phyloP scores from a whole-genome alignment of 1,284 basidiomycete genomes.

The Sparassis latifolia region DNA sequence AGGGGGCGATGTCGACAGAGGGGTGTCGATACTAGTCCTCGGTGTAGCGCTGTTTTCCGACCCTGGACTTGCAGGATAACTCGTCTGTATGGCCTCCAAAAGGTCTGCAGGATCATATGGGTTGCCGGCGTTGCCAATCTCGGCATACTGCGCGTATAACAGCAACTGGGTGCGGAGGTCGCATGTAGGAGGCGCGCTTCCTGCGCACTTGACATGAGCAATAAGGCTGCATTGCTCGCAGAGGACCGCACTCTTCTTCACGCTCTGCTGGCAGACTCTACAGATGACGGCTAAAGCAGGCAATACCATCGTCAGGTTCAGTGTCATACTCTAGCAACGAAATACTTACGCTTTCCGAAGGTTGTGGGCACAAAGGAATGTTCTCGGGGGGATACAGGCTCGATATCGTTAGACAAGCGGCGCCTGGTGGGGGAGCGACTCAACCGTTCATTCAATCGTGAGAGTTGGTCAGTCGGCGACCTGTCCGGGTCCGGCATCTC shows the following conservation, averaged over 20 bases:
- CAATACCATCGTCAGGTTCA: constrained; percentile 9
- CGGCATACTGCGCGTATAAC: constrained; percentile 66
- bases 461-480: constrained; percentile 31
- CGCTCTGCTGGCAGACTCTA: constrained; percentile 73
- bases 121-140: constrained; percentile 49
- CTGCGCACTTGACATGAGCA: constrained; percentile 75
- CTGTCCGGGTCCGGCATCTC: constrained; percentile 42
- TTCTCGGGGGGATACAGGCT: constrained; percentile 50
- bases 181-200: constrained; percentile 72
- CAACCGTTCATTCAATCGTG: constrained; percentile 16
- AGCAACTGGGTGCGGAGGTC: constrained; percentile 75
- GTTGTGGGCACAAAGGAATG: constrained; percentile 90
- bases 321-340: constrained; percentile 3
- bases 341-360: constrained; percentile 79
- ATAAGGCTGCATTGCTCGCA: constrained; percentile 90
- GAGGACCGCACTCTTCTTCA: constrained; percentile 84
- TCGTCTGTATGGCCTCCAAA: constrained; percentile 33
- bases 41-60: constrained; percentile 47
- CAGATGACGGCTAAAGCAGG: constrained; percentile 69
- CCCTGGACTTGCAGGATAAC: constrained; percentile 23
- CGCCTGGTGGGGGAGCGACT: constrained; percentile 19
- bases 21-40: constrained; percentile 45
- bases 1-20: constrained; percentile 23
- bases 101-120: constrained; percentile 48
- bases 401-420: constrained; percentile 36